Evolutionary conservation across 179 eudicot species (phyloP).

Genomic region (Drosera spatulata): DNA sequence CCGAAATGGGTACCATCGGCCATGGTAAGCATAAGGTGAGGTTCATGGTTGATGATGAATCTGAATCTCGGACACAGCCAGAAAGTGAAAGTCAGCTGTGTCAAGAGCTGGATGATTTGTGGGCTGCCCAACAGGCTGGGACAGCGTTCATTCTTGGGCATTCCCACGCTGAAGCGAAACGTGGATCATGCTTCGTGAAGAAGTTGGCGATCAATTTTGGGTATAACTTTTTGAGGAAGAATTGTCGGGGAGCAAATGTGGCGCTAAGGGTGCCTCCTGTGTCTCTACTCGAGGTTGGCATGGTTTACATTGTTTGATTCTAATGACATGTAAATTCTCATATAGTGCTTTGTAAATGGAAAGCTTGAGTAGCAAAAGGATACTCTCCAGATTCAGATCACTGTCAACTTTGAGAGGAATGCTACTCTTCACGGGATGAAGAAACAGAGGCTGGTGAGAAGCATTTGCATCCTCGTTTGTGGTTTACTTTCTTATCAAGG

Average conservation of each 20-base stretch:
- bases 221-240: constrained; percentile 68
- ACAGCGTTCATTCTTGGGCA: constrained; percentile 87
- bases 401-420: too few relatives aligned
- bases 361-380: too few relatives aligned
- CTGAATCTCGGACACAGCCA: constrained; percentile 13
- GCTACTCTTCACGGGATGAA: too few relatives aligned
- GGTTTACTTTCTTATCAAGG: too few relatives aligned
- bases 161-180: constrained; percentile 80
- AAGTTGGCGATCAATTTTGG: constrained; percentile 67
- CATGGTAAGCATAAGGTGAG: constrained; percentile 33
- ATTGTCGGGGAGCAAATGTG: constrained; percentile 84
- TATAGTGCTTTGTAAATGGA: neutral
- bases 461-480: too few relatives aligned
- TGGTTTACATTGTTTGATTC: constrained; percentile 77
- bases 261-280: constrained; percentile 79
- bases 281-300: constrained; percentile 86
- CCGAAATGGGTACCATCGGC: constrained; percentile 35
- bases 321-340: constrained; percentile 8
- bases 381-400: too few relatives aligned
- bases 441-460: too few relatives aligned
- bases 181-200: constrained; percentile 63
- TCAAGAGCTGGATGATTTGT: constrained; percentile 63
- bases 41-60: constrained; percentile 31
- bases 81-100: constrained; percentile 31
- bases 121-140: constrained; percentile 67